Percentiles rank a stretch among this genome's conserved stretches.
Conservation (phyloP, 768 basidiomycete genomes). For the Porpolomopsis calyptriformis region DNA sequence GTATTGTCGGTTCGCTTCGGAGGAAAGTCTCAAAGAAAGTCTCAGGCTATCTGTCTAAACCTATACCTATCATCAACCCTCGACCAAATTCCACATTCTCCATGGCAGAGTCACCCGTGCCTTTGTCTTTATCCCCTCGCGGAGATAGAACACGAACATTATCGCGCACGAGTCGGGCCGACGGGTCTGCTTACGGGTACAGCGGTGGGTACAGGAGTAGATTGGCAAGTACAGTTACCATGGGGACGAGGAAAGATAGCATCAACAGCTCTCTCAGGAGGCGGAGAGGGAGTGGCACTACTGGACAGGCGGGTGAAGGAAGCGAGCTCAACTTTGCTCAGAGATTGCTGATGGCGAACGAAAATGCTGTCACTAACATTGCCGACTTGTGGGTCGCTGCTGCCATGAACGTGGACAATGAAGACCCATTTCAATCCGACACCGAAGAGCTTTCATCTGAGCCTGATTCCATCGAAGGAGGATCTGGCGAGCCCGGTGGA, state of each 20-base stretch:
- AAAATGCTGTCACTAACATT: conserved; percentile 88
- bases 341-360: conserved; percentile 82
- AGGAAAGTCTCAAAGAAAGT: conserved; percentile 45
- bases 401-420: conserved; percentile 90
- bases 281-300: conserved; percentile 37
- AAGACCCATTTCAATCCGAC: conserved; percentile 64
- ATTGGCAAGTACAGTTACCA: conserved; percentile 37
- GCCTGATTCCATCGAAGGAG: conserved; percentile 25
- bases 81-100: conserved; percentile 19
- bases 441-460: conserved; percentile 29
- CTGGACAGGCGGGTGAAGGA: conserved; percentile 24
- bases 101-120: conserved; percentile 33
- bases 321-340: conserved; percentile 79
- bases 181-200: conserved; percentile 79
- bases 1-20: conserved; percentile 32
- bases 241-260: conserved; percentile 42
- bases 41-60: conserved; percentile 49
- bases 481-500: conserved; percentile 21
- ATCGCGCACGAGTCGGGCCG: conserved; percentile 47
- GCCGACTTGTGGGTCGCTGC: conserved; percentile 97
- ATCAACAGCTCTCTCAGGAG: conserved; percentile 43
- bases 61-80: conserved; percentile 32
- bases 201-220: conserved; percentile 44
- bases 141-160: conserved; percentile 38
- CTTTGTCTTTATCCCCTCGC: conserved; percentile 29